Conservation (phyloP, 371 early-diverging fungal genomes). For the Polyrhizophydium stewartii region DNA sequence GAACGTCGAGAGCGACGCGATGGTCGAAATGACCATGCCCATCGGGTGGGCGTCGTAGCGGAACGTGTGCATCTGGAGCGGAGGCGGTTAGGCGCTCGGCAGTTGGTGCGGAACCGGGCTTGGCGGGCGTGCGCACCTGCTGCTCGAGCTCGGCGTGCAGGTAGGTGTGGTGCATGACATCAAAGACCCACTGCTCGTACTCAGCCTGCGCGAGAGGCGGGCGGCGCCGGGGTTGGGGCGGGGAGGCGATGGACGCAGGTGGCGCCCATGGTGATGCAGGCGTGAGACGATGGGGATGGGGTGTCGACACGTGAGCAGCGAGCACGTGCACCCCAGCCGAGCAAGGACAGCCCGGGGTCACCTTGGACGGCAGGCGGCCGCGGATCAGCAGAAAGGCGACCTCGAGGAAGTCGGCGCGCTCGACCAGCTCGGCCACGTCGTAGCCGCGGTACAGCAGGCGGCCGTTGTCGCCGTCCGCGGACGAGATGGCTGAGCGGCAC, state of each 20-base stretch:
- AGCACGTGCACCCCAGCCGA: too few relatives aligned
- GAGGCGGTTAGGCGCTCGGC: too few relatives aligned
- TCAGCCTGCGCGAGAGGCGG: too few relatives aligned
- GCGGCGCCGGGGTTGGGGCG: too few relatives aligned
- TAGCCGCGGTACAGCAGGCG: slow-evolving; percentile 41
- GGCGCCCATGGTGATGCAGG: too few relatives aligned
- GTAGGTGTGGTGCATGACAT: slow-evolving; percentile 18
- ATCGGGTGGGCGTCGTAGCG: slow-evolving; percentile 51
- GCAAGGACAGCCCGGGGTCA: too few relatives aligned
- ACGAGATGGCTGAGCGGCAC: slow-evolving; percentile 39
- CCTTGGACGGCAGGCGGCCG: slow-evolving; percentile 15
- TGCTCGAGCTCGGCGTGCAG: slow-evolving; percentile 11
- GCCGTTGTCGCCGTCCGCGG: slow-evolving; percentile 49
- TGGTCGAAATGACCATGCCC: slow-evolving; percentile 49
- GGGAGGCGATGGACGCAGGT: too few relatives aligned
- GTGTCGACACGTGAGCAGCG: too few relatives aligned
- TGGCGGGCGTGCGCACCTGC: slow-evolving; percentile 4
- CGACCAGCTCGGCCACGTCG: slow-evolving; percentile 20
- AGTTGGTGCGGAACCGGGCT: too few relatives aligned
- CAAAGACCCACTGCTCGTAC: background rate
- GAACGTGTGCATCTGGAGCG: slow-evolving; percentile 12
- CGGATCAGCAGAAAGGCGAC: slow-evolving; percentile 13
- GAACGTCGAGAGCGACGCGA: slow-evolving; percentile 50
- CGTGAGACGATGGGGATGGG: too few relatives aligned
- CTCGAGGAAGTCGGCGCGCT: slow-evolving; percentile 14